Base-by-base conservation (phyloP, 495 filamentous ascomycete genomes). In the Podospora didyma region DNA sequence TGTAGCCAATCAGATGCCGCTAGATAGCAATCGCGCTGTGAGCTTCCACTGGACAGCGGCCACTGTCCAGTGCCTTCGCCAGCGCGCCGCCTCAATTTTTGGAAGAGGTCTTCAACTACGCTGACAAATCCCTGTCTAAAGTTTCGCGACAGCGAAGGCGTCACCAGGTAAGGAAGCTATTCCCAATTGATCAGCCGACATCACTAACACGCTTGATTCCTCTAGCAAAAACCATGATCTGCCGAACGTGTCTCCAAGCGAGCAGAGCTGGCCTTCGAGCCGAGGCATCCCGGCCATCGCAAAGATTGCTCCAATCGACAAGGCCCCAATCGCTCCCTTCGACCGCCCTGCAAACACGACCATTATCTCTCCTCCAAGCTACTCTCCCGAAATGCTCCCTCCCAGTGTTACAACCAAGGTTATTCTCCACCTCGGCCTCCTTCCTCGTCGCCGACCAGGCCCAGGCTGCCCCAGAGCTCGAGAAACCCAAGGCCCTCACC, bases 401-500 rank as follows among this genome's bases (percentile, higher is more conserved):
- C 39, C 39, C 39, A 5, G 10, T 14, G 3, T 5, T 14, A 5
- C 39, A 14, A 12, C 46, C 34, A 34, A 46, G 21, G 54, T 17
- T 44, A 34, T 51, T 54, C 4, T 57, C 68, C 21, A 16, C 48
- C 14, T 19, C 51, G 5, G 16, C 57, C 6, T 19, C 54, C 42
- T 12, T 24, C 47, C 12, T 24, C 20, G 20, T 48, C 17, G 16
- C 52, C 53, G 37, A 26, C 9, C 47, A 17, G 34, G 24, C 16
- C 35, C 16, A 46, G n/a, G 20, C 49, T 23, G n/a, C 61, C 17
- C 22, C 51, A 4, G 46, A 37, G 7, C 72, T 60, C 50, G 66
- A 73, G 53, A 75, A 75, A 49, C 76, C 75, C 53, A 68, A 61
- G 46, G 68, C 67, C 47, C 67, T 79, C 22, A 66, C 71, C 46